Evolutionary conservation across 2,329 filamentous ascomycete genomes (phyloP).

Genomic region (Fusarium agapanthi): DNA sequence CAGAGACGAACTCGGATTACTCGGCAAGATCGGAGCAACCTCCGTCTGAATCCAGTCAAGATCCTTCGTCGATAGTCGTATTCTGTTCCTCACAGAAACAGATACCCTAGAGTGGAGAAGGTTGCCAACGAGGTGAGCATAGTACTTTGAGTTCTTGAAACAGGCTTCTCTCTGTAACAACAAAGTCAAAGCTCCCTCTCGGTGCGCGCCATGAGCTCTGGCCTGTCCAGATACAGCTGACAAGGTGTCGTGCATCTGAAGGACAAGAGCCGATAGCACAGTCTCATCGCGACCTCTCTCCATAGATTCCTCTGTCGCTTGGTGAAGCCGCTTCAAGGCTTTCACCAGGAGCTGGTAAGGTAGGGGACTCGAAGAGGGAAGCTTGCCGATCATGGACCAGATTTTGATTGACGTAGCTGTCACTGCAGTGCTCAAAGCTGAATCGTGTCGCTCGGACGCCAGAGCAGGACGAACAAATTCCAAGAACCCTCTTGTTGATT

Average conservation of each 20-base stretch:
- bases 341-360: not conserved
- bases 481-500: slow-evolving; percentile 24
- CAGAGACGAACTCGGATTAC: slow-evolving; percentile 18
- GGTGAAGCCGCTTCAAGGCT: slow-evolving; percentile 3
- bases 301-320: not conserved
- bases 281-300: slow-evolving; percentile 2
- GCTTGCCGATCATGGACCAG: slow-evolving; percentile 5
- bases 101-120: slow-evolving; percentile 24
- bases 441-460: not conserved
- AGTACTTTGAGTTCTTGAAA: not conserved
- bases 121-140: slow-evolving; percentile 10
- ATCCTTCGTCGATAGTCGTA: not conserved
- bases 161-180: not conserved
- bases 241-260: slow-evolving; percentile 21
- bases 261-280: slow-evolving; percentile 12
- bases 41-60: not conserved
- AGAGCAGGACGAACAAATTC: slow-evolving; percentile 23
- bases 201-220: slow-evolving; percentile 6
- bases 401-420: not conserved
- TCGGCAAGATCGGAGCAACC: slow-evolving; percentile 1
- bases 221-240: not conserved
- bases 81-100: not conserved
- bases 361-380: accelerated
- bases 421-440: slow-evolving; percentile 7
- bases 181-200: slow-evolving; percentile 14